Evolutionary conservation across 176 grass and related monocot species (phyloP), one percentile per base, ranked within the genome.

Genomic region (Ensete ventricosum): DNA sequence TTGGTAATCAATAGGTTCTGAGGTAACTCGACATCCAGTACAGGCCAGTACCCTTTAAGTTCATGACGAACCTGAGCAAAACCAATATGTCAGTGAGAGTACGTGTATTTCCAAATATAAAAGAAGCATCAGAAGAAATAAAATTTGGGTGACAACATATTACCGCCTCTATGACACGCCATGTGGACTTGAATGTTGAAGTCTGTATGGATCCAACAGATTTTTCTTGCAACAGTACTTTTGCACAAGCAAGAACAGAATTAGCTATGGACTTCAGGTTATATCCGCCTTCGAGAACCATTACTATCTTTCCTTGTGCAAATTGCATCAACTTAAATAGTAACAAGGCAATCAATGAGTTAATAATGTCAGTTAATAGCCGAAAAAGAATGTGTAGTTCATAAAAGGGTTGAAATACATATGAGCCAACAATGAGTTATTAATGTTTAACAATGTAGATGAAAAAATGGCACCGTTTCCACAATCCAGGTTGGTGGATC

Each of bases 221-320:
- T 70, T 87, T 62, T 62, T 93, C 95, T 82, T 91, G 85, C 77
- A 98, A 91, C 27, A 98, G 81, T 81, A 93, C 84, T 59, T 85
- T 82, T 27, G 82, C 88, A 72, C 95, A 98, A 82, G 88, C 84
- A 84, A 73, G 80, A 85, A 93, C 88, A 71, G 95, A 98, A 80
- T 98, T 87, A 76, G 90, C 86, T 81, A 89, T 93, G 62, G 90
- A 98, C 19, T 53, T 91, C 54, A 98, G 86, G 84, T 93, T 98
- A 80, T 98, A 98, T 69, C 95, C 95, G 74, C 90, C 95, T 88
- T 98, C 95, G 57, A 98, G 86, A 25, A 83, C 84, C 95, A 98
- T 87, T 63, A 98, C 90, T 76, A 98, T 82, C 85, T 89, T 93
- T 81, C 95, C 95, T 83, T 87, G 69, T 77, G 95, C 86, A 89